Percentiles rank a stretch among this genome's conserved stretches.
Conservation (phyloP, 495 filamentous ascomycete species). For the Xylaria sp. region DNA sequence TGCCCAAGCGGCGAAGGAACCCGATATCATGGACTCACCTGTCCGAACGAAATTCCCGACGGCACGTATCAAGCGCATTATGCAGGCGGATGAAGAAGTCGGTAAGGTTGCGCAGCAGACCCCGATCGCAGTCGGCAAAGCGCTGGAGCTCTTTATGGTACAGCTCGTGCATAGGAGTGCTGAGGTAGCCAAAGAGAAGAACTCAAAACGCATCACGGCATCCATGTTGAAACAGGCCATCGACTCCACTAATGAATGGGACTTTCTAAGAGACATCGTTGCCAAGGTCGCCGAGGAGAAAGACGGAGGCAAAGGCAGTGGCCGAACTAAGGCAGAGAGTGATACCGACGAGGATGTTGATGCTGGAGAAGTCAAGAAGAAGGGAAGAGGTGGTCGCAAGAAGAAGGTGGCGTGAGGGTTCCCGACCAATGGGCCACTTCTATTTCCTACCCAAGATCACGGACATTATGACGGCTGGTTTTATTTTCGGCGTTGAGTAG, state of each 20-base stretch:
- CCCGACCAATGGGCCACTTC: neutral
- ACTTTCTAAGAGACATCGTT: constrained; percentile 93
- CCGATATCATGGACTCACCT: constrained; percentile 62
- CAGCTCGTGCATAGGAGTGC: constrained; percentile 86
- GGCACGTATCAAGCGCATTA: constrained; percentile 97
- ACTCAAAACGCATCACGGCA: constrained; percentile 87
- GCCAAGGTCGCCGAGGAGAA: constrained; percentile 78
- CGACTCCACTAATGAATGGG: constrained; percentile 82
- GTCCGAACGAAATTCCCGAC: constrained; percentile 98
- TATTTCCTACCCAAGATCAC: constrained; percentile 28
- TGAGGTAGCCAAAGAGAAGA: constrained; percentile 77
- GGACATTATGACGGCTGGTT: constrained; percentile 35
- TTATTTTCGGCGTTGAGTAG: constrained; percentile 25
- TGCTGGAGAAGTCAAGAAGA: constrained; percentile 48
- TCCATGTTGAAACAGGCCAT: constrained; percentile 91
- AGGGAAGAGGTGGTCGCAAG: constrained; percentile 52
- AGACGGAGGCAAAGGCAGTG: constrained; percentile 39
- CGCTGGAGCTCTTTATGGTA: constrained; percentile 97
- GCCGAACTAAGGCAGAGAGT: constrained; percentile 46
- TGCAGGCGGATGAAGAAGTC: constrained; percentile 99
- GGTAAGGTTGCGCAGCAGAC: constrained; percentile 98
- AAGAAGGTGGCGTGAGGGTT: constrained; percentile 40
- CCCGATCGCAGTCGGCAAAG: constrained; percentile 92
- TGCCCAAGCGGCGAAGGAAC: constrained; percentile 37
- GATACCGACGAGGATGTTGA: constrained; percentile 53